Evolutionary conservation across 164 flowering plant species (phyloP).

Genomic region (Vitis cinerea): DNA sequence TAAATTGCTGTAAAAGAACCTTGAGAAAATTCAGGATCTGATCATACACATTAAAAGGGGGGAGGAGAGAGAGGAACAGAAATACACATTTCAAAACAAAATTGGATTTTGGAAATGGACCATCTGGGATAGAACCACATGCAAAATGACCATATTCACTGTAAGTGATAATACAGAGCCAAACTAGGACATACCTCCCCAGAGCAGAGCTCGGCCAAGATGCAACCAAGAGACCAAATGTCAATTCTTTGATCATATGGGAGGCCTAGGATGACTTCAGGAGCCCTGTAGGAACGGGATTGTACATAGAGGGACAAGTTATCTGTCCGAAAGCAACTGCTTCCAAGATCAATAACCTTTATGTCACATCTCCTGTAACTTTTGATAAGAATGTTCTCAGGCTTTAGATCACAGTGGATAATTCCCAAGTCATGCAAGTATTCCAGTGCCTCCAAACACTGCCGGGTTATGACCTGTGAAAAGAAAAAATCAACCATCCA

Average conservation of each 20-base stretch:
- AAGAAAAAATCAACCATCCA: background rate
- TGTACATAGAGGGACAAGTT: conserved; percentile 86
- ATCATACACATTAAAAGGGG: background rate
- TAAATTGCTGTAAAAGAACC: background rate
- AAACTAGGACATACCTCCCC: conserved; percentile 67
- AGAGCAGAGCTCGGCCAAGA: conserved; percentile 85
- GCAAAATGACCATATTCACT: background rate
- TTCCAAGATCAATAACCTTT: conserved; percentile 94
- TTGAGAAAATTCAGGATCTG: background rate
- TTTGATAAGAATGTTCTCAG: conserved; percentile 90
- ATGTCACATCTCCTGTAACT: conserved; percentile 87
- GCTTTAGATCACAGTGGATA: conserved; percentile 93
- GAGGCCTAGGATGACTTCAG: conserved; percentile 92
- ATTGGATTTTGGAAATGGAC: too few relatives aligned
- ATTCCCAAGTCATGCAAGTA: conserved; percentile 80
- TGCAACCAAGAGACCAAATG: conserved; percentile 95
- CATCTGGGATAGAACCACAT: background rate
- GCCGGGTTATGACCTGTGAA: conserved; percentile 72
- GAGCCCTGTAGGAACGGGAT: conserved; percentile 97
- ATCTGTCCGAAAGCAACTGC: conserved; percentile 91
- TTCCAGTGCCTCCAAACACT: conserved; percentile 84
- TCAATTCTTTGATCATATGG: conserved; percentile 85
- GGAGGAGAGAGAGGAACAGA: background rate
- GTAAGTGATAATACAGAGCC: background rate
- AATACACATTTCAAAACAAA: background rate